phyloP scores from a whole-genome alignment of 805 yeast genomes.

The Candida alai region DNA sequence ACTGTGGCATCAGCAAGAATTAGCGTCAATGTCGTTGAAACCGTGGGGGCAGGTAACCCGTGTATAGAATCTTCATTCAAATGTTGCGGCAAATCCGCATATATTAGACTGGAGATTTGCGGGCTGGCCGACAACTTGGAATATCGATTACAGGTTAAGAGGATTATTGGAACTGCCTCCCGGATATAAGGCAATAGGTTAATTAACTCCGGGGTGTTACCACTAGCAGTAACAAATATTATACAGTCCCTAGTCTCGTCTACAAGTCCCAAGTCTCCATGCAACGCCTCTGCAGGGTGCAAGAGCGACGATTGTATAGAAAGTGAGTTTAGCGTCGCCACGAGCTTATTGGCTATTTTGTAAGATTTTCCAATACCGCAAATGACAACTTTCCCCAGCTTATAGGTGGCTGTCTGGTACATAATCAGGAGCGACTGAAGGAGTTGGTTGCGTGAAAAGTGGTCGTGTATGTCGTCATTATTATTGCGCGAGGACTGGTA shows the following conservation, averaged over 20 bases:
- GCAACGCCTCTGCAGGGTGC: conserved; percentile 87
- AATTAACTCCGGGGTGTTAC: conserved; percentile 75
- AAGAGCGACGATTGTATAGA: conserved; percentile 63
- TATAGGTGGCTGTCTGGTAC: conserved; percentile 17
- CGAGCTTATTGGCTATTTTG: conserved; percentile 73
- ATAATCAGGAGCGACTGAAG: conserved; percentile 41
- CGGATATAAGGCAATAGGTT: conserved; percentile 57
- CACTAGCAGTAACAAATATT: conserved; percentile 72
- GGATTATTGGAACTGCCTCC: conserved; percentile 46
- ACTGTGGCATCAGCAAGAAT: conserved; percentile 77
- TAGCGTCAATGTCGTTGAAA: conserved; percentile 73
- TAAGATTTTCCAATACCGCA: conserved; percentile 84
- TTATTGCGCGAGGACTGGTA: no score
- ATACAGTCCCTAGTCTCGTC: conserved; percentile 51
- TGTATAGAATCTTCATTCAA: conserved; percentile 60
- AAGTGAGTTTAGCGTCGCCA: conserved; percentile 79
- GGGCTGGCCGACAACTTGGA: conserved; percentile 52
- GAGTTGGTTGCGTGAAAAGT: conserved; percentile 43
- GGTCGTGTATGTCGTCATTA: conserved; percentile 22
- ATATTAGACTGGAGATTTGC: conserved; percentile 49
- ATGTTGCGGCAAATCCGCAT: conserved; percentile 57
- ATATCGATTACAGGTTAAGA: conserved; percentile 60
- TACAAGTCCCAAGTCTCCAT: conserved; percentile 81
- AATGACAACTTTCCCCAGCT: conserved; percentile 64
- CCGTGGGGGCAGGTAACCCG: conserved; percentile 86